Base-by-base conservation (phyloP, 2,329 filamentous ascomycete genomes). In the Colletotrichum gloeosporioides region DNA sequence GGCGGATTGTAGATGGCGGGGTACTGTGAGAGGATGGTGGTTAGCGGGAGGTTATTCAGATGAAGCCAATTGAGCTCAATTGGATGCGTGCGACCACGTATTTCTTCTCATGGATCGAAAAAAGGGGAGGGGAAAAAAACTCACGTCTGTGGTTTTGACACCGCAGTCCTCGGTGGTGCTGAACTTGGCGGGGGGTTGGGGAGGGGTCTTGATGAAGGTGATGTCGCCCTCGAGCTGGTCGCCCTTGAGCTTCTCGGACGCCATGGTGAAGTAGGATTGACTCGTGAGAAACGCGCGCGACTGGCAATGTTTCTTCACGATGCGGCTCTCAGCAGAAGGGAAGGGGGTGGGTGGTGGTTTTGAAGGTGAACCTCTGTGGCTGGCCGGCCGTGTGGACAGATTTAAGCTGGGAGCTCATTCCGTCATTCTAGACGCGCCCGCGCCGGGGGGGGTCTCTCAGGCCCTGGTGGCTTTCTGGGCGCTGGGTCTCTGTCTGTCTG, bases 1-100 rank as follows among this genome's bases (percentile, higher is more conserved):
- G 97, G 96, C 65, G 93, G 95, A 92, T 99, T 99, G 84, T 98
- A 95, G 88, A 99, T 99, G 77, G 95, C 88, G 36, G 95, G 94
- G 82, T 92, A 96, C 96, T 98, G 82, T 77, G 79, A 29, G 65
- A 18, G n/a, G 32, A 39, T 4, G 75, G 78, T 55, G 6, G 34
- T 77, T n/a, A 78, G 77, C 44, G 32, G 16, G 15, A n/a, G 29
- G 15, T 49, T 49, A 49, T 49, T 18, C n/a, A 15, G 49, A 13
- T 7, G 68, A 61, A 57, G 39, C 15, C 70, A 53, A 67, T 78
- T 69, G 70, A 59, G 31, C 13, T 27, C n/a, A 18, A 44, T 18
- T 31, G 12, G 22, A 49, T 49, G 39, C 39, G 18, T 12, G 18
- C 39, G 18, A 49, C 39, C 18, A n/a, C 6, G n/a, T 5, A 10